A percentile compares a stretch with the other conserved stretches of the same genome.
phyloP scores from a whole-genome alignment of 345 rosid genomes.

The Eucalyptus pauciflora region DNA sequence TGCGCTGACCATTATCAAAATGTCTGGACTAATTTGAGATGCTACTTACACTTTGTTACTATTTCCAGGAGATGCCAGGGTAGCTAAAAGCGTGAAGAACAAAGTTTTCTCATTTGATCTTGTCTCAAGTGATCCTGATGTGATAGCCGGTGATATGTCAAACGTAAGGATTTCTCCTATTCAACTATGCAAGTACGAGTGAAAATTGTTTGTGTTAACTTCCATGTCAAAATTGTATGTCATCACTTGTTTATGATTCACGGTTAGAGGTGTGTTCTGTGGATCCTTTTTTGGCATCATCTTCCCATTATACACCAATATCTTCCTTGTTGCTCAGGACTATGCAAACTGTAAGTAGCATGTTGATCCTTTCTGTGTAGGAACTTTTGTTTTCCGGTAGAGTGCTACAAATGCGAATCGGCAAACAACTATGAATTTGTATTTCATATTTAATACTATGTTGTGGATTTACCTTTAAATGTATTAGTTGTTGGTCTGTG shows the following conservation, averaged over 20 bases:
- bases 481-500: background rate
- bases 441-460: background rate
- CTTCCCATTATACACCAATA: background rate
- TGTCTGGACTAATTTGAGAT: background rate
- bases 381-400: background rate
- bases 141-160: slow-evolving; percentile 88
- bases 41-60: background rate
- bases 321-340: background rate
- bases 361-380: background rate
- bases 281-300: background rate
- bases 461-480: background rate
- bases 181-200: background rate
- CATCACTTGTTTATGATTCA: background rate
- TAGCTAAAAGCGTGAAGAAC: slow-evolving; percentile 77
- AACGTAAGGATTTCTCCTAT: slow-evolving; percentile 26
- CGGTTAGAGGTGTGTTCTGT: background rate
- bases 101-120: slow-evolving; percentile 94
- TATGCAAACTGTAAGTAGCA: background rate
- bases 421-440: background rate
- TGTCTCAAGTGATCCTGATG: slow-evolving; percentile 67
- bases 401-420: background rate
- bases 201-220: background rate
- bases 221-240: background rate
- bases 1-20: background rate
- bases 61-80: slow-evolving; percentile 68